Evolutionary conservation across 1,139 yeast genomes (phyloP).

Genomic region (Sugiyamaella novakii): DNA sequence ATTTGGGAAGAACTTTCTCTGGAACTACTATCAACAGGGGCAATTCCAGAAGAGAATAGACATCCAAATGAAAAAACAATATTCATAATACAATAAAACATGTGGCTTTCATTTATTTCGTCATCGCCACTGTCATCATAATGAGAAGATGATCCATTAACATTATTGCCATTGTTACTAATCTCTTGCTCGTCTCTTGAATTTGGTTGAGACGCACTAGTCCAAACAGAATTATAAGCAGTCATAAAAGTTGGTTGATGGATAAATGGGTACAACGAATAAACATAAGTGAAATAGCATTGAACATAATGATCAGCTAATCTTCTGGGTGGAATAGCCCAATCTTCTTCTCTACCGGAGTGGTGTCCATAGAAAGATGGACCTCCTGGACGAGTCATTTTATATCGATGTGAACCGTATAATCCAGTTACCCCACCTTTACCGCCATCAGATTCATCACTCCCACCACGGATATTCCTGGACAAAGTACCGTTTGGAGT

Average conservation of each 20-base stretch:
- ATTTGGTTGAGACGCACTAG: background rate
- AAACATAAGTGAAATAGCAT: constrained; percentile 26
- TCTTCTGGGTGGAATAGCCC: constrained; percentile 27
- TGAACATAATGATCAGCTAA: constrained; percentile 27
- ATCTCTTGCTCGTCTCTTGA: background rate
- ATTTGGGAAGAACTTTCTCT: constrained; percentile 22
- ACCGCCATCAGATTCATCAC: background rate
- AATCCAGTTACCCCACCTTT: background rate
- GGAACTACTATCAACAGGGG: constrained; percentile 8
- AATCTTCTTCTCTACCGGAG: constrained; percentile 17
- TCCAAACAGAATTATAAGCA: constrained; percentile 26
- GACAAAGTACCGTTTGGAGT: background rate
- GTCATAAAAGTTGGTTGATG: constrained; percentile 29
- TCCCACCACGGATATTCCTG: background rate
- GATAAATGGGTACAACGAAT: constrained; percentile 27
- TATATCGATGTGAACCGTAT: background rate
- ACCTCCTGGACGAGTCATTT: background rate
- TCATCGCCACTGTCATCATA: constrained; percentile 9
- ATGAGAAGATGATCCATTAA: background rate
- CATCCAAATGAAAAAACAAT: constrained; percentile 32
- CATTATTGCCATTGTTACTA: constrained; percentile 2
- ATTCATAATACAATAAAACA: constrained; percentile 30
- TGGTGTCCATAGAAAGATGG: background rate
- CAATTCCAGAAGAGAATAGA: constrained; percentile 23
- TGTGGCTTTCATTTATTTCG: constrained; percentile 19